These are phyloP conservation scores for Suillus cothurnatus DNA, from an alignment of 768 basidiomycete species.

Conservation along the genomic window DNA sequence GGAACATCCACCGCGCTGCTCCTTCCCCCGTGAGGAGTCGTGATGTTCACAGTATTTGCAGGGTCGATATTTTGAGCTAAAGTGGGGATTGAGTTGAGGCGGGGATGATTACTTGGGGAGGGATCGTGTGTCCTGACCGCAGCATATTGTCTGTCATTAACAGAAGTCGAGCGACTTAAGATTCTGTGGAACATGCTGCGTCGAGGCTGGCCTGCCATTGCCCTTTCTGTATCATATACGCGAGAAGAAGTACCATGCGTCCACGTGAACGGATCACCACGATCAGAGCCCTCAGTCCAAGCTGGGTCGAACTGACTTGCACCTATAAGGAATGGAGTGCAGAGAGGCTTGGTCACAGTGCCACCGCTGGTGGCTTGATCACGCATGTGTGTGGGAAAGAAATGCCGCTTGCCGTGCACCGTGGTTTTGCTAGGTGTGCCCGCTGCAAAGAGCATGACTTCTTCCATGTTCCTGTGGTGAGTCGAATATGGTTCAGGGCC, in stretches of 20 bases:
- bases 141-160: conserved; percentile 3
- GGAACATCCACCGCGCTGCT: conserved; percentile 2
- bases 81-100: not conserved
- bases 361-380: conserved; percentile 13
- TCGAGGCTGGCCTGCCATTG: not conserved
- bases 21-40: not conserved
- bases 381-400: conserved; percentile 14
- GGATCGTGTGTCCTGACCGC: conserved; percentile 13
- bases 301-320: conserved; percentile 25
- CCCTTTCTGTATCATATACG: not conserved
- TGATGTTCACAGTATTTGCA: not conserved
- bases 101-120: not conserved
- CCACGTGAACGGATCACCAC: conserved; percentile 26
- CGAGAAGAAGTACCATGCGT: not conserved
- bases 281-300: conserved; percentile 27
- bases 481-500: conserved; percentile 4
- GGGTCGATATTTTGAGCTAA: not conserved
- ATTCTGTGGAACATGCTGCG: conserved; percentile 5
- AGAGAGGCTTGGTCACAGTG: conserved; percentile 5
- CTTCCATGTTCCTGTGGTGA: conserved; percentile 25
- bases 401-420: conserved; percentile 30
- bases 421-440: conserved; percentile 33
- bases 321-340: conserved; percentile 10
- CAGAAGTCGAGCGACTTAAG: not conserved
- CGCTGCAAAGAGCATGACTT: conserved; percentile 25